Conservation (phyloP, 192 early-diverging fungal genomes). For the Coemansia sp. region DNA sequence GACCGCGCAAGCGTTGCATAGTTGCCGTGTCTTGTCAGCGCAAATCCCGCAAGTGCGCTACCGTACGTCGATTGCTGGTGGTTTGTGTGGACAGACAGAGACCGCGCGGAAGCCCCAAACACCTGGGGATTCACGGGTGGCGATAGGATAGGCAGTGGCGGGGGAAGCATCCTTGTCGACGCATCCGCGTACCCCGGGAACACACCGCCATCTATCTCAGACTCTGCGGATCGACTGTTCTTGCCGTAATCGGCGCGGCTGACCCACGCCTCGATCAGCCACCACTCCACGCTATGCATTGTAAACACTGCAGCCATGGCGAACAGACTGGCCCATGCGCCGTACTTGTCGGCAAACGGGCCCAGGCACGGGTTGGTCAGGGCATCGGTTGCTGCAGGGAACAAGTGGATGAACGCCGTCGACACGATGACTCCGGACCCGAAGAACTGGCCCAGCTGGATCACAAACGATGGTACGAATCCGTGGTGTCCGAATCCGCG, state of each 20-base stretch:
- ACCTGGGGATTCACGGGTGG: slow-evolving; percentile 31
- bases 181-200: slow-evolving; percentile 26
- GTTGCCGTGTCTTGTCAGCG: slow-evolving; percentile 39
- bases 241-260: neutral
- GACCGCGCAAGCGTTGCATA: slow-evolving; percentile 45
- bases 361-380: slow-evolving; percentile 58
- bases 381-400: slow-evolving; percentile 57
- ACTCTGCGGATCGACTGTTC: slow-evolving; percentile 9
- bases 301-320: slow-evolving; percentile 61
- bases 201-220: neutral
- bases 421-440: slow-evolving; percentile 72
- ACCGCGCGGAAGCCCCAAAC: slow-evolving; percentile 27
- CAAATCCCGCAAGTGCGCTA: slow-evolving; percentile 19
- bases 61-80: neutral
- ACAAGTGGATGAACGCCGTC: slow-evolving; percentile 73
- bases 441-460: slow-evolving; percentile 58
- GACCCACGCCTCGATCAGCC: slow-evolving; percentile 40
- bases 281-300: slow-evolving; percentile 66
- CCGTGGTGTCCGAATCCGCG: slow-evolving; percentile 20
- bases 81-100: neutral
- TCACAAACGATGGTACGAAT: slow-evolving; percentile 27
- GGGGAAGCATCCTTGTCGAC: slow-evolving; percentile 23
- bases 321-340: slow-evolving; percentile 59
- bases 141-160: slow-evolving; percentile 9
- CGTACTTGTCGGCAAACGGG: slow-evolving; percentile 47